A percentile compares a stretch with the other conserved stretches of the same genome.
phyloP scores from a whole-genome alignment of 352 stramenopile genomes.

The Pythium scleroteichum region DNA sequence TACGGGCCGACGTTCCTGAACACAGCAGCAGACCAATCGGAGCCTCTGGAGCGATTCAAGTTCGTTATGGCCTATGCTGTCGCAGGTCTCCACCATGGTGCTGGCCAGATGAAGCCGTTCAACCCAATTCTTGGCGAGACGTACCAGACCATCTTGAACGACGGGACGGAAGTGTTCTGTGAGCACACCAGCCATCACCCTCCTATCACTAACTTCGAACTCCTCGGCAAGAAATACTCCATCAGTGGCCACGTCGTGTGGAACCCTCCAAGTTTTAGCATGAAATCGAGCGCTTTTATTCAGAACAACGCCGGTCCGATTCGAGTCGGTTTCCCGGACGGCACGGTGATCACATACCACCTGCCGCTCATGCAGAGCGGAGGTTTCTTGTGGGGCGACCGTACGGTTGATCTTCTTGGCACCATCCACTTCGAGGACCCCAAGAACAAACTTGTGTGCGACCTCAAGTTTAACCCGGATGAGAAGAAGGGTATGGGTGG shows the following conservation, averaged over 20 bases:
- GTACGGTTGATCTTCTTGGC: slow-evolving; percentile 75
- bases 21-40: slow-evolving; percentile 51
- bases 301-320: slow-evolving; percentile 80
- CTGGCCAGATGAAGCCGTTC: slow-evolving; percentile 84
- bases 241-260: slow-evolving; percentile 73
- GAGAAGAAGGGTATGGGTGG: slow-evolving; percentile 86
- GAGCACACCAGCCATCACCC: slow-evolving; percentile 88
- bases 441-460: slow-evolving; percentile 65
- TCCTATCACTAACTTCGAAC: slow-evolving; percentile 83
- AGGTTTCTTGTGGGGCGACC: slow-evolving; percentile 80
- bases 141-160: slow-evolving; percentile 72
- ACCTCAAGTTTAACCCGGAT: slow-evolving; percentile 82
- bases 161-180: slow-evolving; percentile 77
- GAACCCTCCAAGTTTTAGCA: slow-evolving; percentile 66
- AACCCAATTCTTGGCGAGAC: slow-evolving; percentile 86
- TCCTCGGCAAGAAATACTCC: slow-evolving; percentile 74
- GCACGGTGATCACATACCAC: slow-evolving; percentile 67
- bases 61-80: slow-evolving; percentile 78
- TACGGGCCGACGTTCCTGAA: slow-evolving; percentile 81
- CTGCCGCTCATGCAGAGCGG: slow-evolving; percentile 74
- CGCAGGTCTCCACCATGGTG: slow-evolving; percentile 74
- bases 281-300: slow-evolving; percentile 85
- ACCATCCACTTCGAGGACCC: slow-evolving; percentile 79
- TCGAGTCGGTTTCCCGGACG: slow-evolving; percentile 67
- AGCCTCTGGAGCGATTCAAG: slow-evolving; percentile 79